Evolutionary conservation across 495 filamentous ascomycete genomes (phyloP), one percentile per base, ranked within the genome.

Genomic region (Beverwykella pulmonaria): DNA sequence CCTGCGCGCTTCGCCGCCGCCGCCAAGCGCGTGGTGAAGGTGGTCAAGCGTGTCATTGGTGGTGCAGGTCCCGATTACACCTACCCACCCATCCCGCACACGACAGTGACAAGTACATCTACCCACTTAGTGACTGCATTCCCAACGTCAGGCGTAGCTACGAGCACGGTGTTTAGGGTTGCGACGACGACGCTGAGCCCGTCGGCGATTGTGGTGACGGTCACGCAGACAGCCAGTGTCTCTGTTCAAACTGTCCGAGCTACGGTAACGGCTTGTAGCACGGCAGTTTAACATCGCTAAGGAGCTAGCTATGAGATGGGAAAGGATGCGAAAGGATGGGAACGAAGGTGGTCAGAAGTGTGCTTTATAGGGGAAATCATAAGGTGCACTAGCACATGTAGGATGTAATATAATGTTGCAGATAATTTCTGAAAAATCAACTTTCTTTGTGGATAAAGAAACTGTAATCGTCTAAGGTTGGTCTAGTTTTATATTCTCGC

Each of bases 21-120:
- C 27, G 52, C 26, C 9, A 29, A 22, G 17, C 52, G 6, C 17
- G 39, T n/a, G 17, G 39, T 44, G 17, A 44, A 44, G 15, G 39
- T n/a, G 9, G 39, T 44, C 6, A 44, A 44, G 17, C 39, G 39
- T 14, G 17, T 44, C 39, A 44, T 44, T 44, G 32, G 2, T 34
- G 53, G 53, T 22, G 53, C 32, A 2, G 53, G 53, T 3, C 53
- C 61, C 0, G 41, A 64, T 19, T 64, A 56, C 26, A 57, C 61
- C 30, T 64, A 64, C n/a, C 61, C 61, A 25, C 49, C 50, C n/a
- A 46, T 63, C 12, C 60, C 60, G 6, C 29, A 44, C 19, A 63
- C 49, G 17, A 56, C 36, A 2, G 22, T 63, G 4, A 63, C 47
- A 19, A 15, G 8, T 29, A 19, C 19, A 12, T 12, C 27, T 15